Conservation (phyloP, 78 protist species). For the Chrysochromulina tobinii region DNA sequence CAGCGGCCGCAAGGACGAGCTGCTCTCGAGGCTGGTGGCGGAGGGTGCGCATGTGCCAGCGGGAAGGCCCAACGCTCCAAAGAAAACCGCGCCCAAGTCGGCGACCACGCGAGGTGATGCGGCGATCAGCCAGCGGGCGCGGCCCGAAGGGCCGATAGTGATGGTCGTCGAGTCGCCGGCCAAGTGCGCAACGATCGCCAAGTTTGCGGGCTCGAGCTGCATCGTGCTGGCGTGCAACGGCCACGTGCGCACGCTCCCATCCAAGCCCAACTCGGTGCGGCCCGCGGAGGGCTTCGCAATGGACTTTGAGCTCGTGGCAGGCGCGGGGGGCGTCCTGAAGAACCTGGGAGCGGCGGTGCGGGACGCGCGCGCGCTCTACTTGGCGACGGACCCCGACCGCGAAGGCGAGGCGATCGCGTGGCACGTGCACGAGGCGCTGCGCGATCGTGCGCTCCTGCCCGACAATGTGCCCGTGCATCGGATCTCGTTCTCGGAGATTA, state of each 20-base stretch:
- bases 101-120: too few species aligned
- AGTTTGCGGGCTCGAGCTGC: background rate
- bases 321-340: background rate
- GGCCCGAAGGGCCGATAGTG: background rate
- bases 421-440: constrained; percentile 23
- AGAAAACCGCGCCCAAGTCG: too few species aligned
- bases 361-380: background rate
- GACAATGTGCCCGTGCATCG: background rate
- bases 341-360: background rate
- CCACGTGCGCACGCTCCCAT: constrained; percentile 39
- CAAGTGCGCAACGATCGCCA: background rate
- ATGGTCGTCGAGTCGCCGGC: constrained; percentile 49
- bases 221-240: constrained; percentile 37
- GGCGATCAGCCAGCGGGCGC: too few species aligned
- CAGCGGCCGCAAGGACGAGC: too few species aligned
- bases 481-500: constrained; percentile 19
- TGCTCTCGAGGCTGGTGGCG: too few species aligned
- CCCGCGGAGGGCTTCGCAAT: background rate
- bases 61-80: too few species aligned
- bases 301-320: background rate
- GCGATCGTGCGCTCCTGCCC: background rate
- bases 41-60: too few species aligned
- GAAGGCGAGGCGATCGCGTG: constrained; percentile 56
- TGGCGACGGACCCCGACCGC: constrained; percentile 48
- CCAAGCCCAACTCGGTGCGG: background rate